These are phyloP conservation scores for Verticillium nubilum DNA, from an alignment of 2,329 filamentous ascomycete species.

Conservation along the genomic window DNA sequence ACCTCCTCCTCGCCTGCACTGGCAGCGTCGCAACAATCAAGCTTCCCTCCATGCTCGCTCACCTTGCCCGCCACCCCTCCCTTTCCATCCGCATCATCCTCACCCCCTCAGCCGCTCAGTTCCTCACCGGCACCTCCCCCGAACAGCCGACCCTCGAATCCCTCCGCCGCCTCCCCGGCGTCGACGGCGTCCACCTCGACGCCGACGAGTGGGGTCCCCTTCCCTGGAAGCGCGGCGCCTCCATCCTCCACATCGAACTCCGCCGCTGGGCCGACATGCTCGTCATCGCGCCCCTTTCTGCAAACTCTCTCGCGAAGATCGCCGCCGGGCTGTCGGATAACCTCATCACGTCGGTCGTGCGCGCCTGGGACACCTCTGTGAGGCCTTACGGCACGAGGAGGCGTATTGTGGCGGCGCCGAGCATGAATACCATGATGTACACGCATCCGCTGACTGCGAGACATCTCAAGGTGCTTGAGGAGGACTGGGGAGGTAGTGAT, in stretches of 20 bases:
- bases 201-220: conserved; percentile 74
- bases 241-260: conserved; percentile 87
- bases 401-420: conserved; percentile 69
- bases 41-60: conserved; percentile 58
- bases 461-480: conserved; percentile 63
- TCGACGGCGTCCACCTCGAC: conserved; percentile 78
- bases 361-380: conserved; percentile 82
- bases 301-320: conserved; percentile 84
- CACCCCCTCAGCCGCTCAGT: conserved; percentile 66
- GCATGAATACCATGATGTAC: conserved; percentile 94
- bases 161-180: conserved; percentile 57
- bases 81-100: conserved; percentile 84
- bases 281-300: conserved; percentile 73
- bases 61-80: conserved; percentile 44
- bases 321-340: conserved; percentile 72
- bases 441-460: conserved; percentile 71
- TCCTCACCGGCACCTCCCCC: conserved; percentile 67
- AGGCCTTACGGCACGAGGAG: conserved; percentile 53
- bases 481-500: conserved; percentile 62
- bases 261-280: conserved; percentile 73
- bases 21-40: conserved; percentile 68
- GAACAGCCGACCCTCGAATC: conserved; percentile 69
- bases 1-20: conserved; percentile 5
- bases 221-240: conserved; percentile 72
- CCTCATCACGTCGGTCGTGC: conserved; percentile 65